Percentiles rank a stretch among this genome's conserved stretches.
phyloP scores from a whole-genome alignment of 352 stramenopile genomes.

The Globisporangium spiculum region DNA sequence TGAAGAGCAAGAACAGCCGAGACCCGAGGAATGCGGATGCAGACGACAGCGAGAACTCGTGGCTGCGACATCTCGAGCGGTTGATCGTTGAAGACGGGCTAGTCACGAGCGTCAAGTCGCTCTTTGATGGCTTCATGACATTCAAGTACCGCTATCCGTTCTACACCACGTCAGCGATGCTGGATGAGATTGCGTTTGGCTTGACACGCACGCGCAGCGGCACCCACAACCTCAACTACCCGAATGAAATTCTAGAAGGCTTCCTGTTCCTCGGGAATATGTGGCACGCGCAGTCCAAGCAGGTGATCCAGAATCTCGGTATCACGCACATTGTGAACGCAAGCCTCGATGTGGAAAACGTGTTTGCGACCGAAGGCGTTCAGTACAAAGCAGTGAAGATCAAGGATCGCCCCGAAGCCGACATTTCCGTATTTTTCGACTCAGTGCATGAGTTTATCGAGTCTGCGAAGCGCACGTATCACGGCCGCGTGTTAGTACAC shows the following conservation, averaged over 20 bases:
- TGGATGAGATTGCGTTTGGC: conserved; percentile 56
- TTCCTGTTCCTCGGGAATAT: conserved; percentile 88
- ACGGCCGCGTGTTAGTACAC: conserved; percentile 78
- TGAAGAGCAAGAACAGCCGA: conserved; percentile 32
- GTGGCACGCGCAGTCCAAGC: conserved; percentile 81
- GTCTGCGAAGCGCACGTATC: conserved; percentile 68
- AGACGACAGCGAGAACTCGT: conserved; percentile 27
- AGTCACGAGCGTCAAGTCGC: conserved; percentile 70
- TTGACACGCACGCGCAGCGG: conserved; percentile 76
- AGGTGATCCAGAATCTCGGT: conserved; percentile 71
- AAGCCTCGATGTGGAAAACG: conserved; percentile 73
- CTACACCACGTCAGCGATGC: conserved; percentile 69
- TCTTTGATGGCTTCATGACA: conserved; percentile 78
- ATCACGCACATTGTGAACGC: conserved; percentile 88
- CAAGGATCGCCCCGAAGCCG: conserved; percentile 67
- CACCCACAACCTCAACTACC: conserved; percentile 86
- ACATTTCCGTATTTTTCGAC: conserved; percentile 76
- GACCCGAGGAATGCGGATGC: conserved; percentile 9
- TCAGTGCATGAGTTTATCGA: conserved; percentile 73
- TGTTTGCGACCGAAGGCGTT: conserved; percentile 65
- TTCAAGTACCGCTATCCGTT: conserved; percentile 87
- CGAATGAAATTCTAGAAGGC: conserved; percentile 84
- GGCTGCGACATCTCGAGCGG: conserved; percentile 55
- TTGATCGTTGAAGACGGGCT: conserved; percentile 75
- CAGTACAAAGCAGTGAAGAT: conserved; percentile 79